Evolutionary conservation across 2,329 filamentous ascomycete genomes (phyloP), one percentile per base, ranked within the genome.

Genomic region (Aspergillus udagawae): DNA sequence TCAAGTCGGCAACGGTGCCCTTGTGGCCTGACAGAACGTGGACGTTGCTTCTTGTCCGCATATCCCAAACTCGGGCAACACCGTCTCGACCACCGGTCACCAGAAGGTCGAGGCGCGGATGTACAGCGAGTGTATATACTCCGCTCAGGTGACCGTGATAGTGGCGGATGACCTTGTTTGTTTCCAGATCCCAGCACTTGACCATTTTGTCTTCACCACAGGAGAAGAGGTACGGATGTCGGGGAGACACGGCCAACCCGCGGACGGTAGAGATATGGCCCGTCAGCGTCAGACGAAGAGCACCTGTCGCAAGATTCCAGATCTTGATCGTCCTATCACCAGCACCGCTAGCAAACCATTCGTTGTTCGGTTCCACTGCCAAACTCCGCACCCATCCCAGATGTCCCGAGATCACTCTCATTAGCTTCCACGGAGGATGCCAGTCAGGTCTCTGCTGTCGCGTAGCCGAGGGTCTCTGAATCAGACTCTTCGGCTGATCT

Each of bases 141-240:
- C 94, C 94, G 66, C 91, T 96, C 23, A 99, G 80, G 77, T 99
- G 94, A 20, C 95, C 95, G 73, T 99, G 94, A 74, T 97, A 99
- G 76, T 97, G 92, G 42, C 93, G 86, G 70, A 97, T 97, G 59
- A 99, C 94, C 76, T 97, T 97, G 80, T 99, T 99, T n/a, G 93
- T 97, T 76, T 99, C 94, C 63, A 99, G 79, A 78, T 99, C 94
- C 94, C 94, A 99, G 78, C 94, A 99, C 77, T 99, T 99, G 61
- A 99, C 94, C 92, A 97, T 97, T 80, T 99, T 99, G 74, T 99
- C 94, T 76, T 99, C 94, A 57, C 91, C 95, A 70, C 94, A 99
- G 10, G 92, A 96, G 76, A 99, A 99, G 9, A 99, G 83, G 71
- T 99, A 99, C 0, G 94, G 95, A 76, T 99, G 94, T 49, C 94